Evolutionary conservation across 1,139 yeast genomes (phyloP).

Genomic region (Lodderomyces beijingensis): DNA sequence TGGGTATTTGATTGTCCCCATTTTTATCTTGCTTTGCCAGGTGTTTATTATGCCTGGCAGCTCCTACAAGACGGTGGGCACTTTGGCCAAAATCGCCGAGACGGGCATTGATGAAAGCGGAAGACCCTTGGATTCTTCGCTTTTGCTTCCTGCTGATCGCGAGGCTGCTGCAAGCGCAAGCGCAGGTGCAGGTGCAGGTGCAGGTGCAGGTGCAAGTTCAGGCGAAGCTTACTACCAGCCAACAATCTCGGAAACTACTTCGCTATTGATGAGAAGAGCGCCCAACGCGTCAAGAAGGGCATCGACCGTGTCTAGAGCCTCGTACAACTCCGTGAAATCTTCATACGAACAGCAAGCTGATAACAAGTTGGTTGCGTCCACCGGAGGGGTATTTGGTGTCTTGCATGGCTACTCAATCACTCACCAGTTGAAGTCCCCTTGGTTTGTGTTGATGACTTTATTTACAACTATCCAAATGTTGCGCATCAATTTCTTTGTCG

Average conservation of each 20-base stretch:
- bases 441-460: conserved; percentile 74
- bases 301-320: conserved; percentile 33
- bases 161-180: conserved; percentile 2
- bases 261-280: conserved; percentile 36
- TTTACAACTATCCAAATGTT: conserved; percentile 87
- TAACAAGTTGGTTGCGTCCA: conserved; percentile 43
- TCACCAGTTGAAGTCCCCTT: conserved; percentile 66
- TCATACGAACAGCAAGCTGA: conserved; percentile 66
- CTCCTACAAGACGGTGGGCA: conserved; percentile 68
- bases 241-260: conserved; percentile 39
- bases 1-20: conserved; percentile 64
- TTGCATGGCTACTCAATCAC: conserved; percentile 62
- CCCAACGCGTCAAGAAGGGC: conserved; percentile 30
- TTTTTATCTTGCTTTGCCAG: conserved; percentile 71
- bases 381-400: conserved; percentile 83
- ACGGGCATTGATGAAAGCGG: conserved; percentile 69
- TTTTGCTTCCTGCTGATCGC: conserved; percentile 32
- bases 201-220: conserved; percentile 1
- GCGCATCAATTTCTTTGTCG: conserved; percentile 86
- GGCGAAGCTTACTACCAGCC: conserved; percentile 24
- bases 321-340: conserved; percentile 43
- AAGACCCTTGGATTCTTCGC: conserved; percentile 28
- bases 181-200: conserved; percentile 2
- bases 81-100: conserved; percentile 62
- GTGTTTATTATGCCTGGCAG: conserved; percentile 71